Conservation (phyloP, 345 rosid species). For the Arabidopsis suecica region DNA sequence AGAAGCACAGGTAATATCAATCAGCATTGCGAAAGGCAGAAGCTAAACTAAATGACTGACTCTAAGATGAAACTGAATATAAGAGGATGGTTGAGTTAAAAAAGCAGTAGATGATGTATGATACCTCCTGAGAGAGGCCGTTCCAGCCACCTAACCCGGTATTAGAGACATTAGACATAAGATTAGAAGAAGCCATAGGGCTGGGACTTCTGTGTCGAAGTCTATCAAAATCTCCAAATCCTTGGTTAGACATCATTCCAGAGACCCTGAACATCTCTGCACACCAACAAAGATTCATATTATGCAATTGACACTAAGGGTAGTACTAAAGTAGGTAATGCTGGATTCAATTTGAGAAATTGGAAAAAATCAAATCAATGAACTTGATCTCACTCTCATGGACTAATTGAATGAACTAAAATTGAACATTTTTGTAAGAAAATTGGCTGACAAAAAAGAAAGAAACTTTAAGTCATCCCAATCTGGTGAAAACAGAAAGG, state of each 20-base stretch:
- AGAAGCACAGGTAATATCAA: background rate
- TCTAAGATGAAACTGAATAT: background rate
- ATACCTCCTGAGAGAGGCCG: constrained; percentile 82
- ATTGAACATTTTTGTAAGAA: constrained; percentile 15
- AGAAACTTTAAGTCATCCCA: constrained; percentile 11
- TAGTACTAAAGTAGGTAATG: constrained; percentile 20
- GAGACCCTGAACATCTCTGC: constrained; percentile 96
- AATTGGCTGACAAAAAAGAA: background rate
- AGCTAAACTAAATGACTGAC: background rate
- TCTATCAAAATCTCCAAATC: constrained; percentile 87
- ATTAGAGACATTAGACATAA: constrained; percentile 76
- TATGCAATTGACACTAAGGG: background rate
- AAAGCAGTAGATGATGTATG: background rate
- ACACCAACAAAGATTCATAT: constrained; percentile 26
- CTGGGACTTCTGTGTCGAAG: constrained; percentile 95
- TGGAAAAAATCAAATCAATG: constrained; percentile 6
- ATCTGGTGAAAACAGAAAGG: constrained; percentile 26
- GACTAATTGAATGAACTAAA: background rate
- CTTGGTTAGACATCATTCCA: constrained; percentile 93
- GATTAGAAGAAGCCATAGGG: constrained; percentile 97
- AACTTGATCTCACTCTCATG: constrained; percentile 22
- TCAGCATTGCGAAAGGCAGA: background rate
- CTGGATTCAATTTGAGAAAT: background rate
- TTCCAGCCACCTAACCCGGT: constrained; percentile 84
- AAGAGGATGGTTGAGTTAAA: background rate